Evolutionary conservation across 164 flowering plant species (phyloP), one percentile per base, ranked within the genome.

Genomic region (Nelumbo lutea): DNA sequence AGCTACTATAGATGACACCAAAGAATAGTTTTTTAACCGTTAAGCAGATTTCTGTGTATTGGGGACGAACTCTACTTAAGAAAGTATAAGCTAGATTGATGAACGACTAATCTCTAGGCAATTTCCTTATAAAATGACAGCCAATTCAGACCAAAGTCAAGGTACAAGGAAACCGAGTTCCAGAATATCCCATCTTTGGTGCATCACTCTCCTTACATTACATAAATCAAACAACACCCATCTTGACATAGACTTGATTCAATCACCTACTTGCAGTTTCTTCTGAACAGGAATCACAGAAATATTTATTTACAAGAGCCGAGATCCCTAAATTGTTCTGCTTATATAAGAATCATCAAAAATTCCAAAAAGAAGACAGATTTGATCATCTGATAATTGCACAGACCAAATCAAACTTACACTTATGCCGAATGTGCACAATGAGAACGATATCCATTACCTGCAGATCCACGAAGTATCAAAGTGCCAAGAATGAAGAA

Each of bases 391-490:
- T 27, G 46, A 72, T 7, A 5, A 14, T 46, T 6, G 52, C 60
- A 61, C 60, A 61, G 59, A 63, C 53, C 42, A 41, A 64, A 62
- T 58, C 40, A 51, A 73, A 64, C 42, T 42, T 27, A 70, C 53
- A 44, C 46, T 27, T 9, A 1, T 59, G 66, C 56, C 48, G 40
- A 42, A 40, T 14, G 46, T 68, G 56, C 40, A 43, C 42, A 42
- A 39, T 4, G 59, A 59, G 9, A 61, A 41, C 1, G 56, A 75
- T 76, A 68, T 39, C 43, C 60, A 59, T 74, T 80, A 87, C 91
- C 91, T 83, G 80, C 69, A 82, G 88, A 83, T 82, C 79, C 83
- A 65, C 68, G 81, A 73, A 75, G 67, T 27, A 45, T 42, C 50
- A 14, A 67, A 78, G 48, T 9, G 8, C 65, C 61, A 67, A 73